Evolutionary conservation across 495 filamentous ascomycete species (phyloP).

Genomic region (Neurospora pannonica): DNA sequence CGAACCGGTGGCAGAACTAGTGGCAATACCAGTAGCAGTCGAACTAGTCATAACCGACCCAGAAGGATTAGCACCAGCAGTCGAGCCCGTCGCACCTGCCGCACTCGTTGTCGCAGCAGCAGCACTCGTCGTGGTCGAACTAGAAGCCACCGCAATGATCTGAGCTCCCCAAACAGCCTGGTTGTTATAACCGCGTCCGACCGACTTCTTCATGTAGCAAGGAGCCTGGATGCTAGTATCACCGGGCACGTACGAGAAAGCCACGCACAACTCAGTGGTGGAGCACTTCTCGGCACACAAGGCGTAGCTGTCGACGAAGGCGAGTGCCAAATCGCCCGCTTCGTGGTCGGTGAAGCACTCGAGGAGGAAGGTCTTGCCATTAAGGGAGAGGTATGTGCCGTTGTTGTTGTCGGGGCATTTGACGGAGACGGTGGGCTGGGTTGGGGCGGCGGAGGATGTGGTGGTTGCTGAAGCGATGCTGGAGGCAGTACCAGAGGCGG

Average conservation of each 20-base stretch:
- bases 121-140: background rate
- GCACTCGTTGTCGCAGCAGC: background rate
- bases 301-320: conserved; percentile 3
- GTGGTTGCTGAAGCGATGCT: background rate
- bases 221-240: background rate
- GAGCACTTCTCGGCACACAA: conserved; percentile 6
- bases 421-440: background rate
- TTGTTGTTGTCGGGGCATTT: conserved; percentile 3
- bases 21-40: background rate
- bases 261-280: background rate
- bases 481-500: background rate
- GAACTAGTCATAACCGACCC: background rate
- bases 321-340: background rate
- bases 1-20: background rate
- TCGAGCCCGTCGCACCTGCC: background rate
- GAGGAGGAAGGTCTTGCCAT: conserved; percentile 7
- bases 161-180: conserved; percentile 8
- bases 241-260: conserved; percentile 5
- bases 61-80: background rate
- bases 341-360: conserved; percentile 9
- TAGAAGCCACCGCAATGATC: background rate
- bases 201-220: conserved; percentile 9
- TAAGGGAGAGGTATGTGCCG: background rate
- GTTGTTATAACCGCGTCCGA: conserved; percentile 1
- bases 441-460: background rate